A percentile compares a stretch with the other conserved stretches of the same genome.
These are phyloP conservation scores for Saccharomycopsis synnaedendra DNA, from an alignment of 805 yeast genomes.

Conservation along the genomic window DNA sequence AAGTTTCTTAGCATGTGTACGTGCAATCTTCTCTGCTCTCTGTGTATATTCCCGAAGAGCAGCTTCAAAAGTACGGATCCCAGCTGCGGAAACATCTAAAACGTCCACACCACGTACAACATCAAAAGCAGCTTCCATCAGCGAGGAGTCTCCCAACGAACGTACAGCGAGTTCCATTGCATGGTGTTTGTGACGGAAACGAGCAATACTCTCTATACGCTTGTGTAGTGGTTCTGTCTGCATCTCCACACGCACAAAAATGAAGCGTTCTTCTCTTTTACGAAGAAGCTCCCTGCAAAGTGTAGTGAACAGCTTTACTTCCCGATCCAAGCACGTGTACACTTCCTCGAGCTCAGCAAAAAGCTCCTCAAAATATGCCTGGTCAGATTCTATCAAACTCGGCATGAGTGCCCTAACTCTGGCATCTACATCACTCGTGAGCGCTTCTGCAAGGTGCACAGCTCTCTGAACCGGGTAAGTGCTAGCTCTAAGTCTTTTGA, in stretches of 20 bases:
- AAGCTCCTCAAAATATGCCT: slow-evolving; percentile 27
- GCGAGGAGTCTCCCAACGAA: slow-evolving; percentile 19
- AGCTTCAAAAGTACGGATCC: slow-evolving; percentile 29
- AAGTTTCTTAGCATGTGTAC: slow-evolving; percentile 30
- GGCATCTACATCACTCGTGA: slow-evolving; percentile 44
- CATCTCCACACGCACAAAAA: slow-evolving; percentile 49
- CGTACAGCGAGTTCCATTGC: slow-evolving; percentile 30
- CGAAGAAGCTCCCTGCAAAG: slow-evolving; percentile 66
- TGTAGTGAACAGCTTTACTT: slow-evolving; percentile 50
- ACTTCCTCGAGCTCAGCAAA: slow-evolving; percentile 24
- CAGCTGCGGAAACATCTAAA: slow-evolving; percentile 27
- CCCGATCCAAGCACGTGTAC: slow-evolving; percentile 45
- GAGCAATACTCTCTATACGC: slow-evolving; percentile 30
- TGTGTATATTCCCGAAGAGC: slow-evolving; percentile 32
- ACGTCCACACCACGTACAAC: slow-evolving; percentile 28
- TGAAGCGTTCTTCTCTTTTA: slow-evolving; percentile 59
- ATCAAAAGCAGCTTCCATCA: slow-evolving; percentile 31
- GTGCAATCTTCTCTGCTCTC: slow-evolving; percentile 34
- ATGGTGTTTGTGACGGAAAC: slow-evolving; percentile 43
- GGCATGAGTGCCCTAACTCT: slow-evolving; percentile 28
- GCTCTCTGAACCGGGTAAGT: slow-evolving; percentile 58
- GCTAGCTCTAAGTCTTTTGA: slow-evolving; percentile 50
- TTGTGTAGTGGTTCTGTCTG: slow-evolving; percentile 29
- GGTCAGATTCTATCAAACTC: slow-evolving; percentile 34
- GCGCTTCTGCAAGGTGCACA: slow-evolving; percentile 50